These are phyloP conservation scores for Tardiomyces depauwii DNA, from an alignment of 1,139 yeast species.

Conservation along the genomic window DNA sequence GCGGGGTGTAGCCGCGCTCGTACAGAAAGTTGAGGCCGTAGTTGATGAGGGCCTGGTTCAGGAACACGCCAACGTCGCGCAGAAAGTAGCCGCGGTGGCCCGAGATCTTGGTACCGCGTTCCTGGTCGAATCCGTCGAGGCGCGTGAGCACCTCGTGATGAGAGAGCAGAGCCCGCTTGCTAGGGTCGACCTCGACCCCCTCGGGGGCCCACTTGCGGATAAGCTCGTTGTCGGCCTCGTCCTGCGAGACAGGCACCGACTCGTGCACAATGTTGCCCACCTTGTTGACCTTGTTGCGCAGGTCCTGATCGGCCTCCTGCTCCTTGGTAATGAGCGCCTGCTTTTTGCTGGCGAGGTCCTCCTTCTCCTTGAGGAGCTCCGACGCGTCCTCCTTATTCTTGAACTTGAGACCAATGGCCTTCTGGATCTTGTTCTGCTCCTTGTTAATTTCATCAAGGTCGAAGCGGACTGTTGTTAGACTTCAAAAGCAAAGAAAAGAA, in stretches of 20 bases:
- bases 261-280: slow-evolving; percentile 93
- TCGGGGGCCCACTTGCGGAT: slow-evolving; percentile 83
- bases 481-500: not conserved
- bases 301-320: slow-evolving; percentile 63
- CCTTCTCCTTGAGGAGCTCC: slow-evolving; percentile 74
- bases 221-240: slow-evolving; percentile 85
- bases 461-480: slow-evolving; percentile 43
- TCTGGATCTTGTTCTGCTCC: slow-evolving; percentile 75
- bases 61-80: slow-evolving; percentile 89
- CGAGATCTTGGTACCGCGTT: slow-evolving; percentile 94
- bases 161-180: slow-evolving; percentile 65
- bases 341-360: slow-evolving; percentile 58
- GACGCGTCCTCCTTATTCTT: slow-evolving; percentile 92
- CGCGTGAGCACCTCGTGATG: slow-evolving; percentile 93
- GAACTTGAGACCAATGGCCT: slow-evolving; percentile 83
- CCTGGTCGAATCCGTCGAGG: slow-evolving; percentile 96
- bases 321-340: slow-evolving; percentile 54
- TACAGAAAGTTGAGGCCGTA: slow-evolving; percentile 84
- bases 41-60: slow-evolving; percentile 96
- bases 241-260: slow-evolving; percentile 73
- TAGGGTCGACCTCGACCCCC: slow-evolving; percentile 39
- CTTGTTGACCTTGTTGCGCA: slow-evolving; percentile 71
- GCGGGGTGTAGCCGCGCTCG: slow-evolving; percentile 70
- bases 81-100: slow-evolving; percentile 99
- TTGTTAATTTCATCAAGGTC: slow-evolving; percentile 87